Base-by-base conservation (phyloP, 169 alveolate genomes). In the Plasmodium billcollinsi region DNA sequence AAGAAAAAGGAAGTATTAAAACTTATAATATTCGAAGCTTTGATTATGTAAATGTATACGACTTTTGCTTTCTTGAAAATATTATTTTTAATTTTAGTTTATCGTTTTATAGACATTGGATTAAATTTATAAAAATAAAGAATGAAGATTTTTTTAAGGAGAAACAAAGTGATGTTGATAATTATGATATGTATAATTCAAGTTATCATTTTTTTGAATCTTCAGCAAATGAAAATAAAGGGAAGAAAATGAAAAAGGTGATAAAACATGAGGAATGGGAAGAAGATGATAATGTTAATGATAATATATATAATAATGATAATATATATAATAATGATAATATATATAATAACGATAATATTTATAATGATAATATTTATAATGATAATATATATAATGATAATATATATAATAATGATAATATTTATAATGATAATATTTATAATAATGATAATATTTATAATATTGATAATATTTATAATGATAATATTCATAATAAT, bases 1-100 rank as follows among this genome's bases (percentile, higher is more conserved):
- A 39, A 15, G 89, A 78, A 52, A 78, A 78, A 43, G 89, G 89
- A 18, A 78, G 76, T 8, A 78, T 78, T 18, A 78, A 78, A n/a
- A 78, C 89, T 8, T 78, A 78, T 45, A 63, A 58, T 45, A 26
- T 78, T 12, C 24, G 12, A 12, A 78, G 76, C 9, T 78, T 65
- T 70, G 78, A 67, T 11, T 78, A 6, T 52, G 70, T 66, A 4
- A 78, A 78, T 52, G 71, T 78, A n/a, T 78, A 78, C 29, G 78
- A 78, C 15, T 78, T 78, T 78, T 50, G 76, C 18, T 78, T 78
- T 15, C 21, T 78, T 3, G 24, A 78, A 1, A 78, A 78, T 52
- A 33, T 78, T 2, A 78, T 78, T n/a, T 58, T 78, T 15, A 78
- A 78, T 52, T 78, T 78, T 20, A 65, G 89, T 66, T 29, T 78